Conservation (phyloP, 2,329 filamentous ascomycete genomes). For the Neonectria hederae region DNA sequence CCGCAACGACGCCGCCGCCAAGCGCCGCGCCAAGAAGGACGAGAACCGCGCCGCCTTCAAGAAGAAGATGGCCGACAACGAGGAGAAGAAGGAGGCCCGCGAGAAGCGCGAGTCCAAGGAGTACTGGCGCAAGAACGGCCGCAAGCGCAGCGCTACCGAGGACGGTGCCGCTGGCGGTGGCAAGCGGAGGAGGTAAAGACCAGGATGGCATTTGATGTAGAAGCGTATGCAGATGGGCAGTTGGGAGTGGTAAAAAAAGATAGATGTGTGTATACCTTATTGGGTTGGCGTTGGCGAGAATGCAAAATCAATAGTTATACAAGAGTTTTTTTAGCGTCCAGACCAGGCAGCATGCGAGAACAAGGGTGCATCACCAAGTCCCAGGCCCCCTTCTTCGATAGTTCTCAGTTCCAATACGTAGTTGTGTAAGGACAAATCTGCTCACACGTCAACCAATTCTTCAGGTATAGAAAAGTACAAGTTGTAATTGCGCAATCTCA, state of each 20-base stretch:
- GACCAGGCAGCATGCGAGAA: not conserved
- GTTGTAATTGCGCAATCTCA: slow-evolving; percentile 37
- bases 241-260: slow-evolving; percentile 25
- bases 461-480: slow-evolving; percentile 21
- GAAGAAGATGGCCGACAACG: slow-evolving; percentile 82
- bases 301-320: slow-evolving; percentile 20
- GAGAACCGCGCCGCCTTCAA: slow-evolving; percentile 82
- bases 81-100: slow-evolving; percentile 84
- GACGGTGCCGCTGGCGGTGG: slow-evolving; percentile 48
- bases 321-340: not conserved
- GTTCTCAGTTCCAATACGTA: not conserved
- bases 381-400: too few species aligned
- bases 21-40: slow-evolving; percentile 86
- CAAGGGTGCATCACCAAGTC: too few species aligned
- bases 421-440: too few species aligned
- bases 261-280: slow-evolving; percentile 34
- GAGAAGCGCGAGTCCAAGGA: slow-evolving; percentile 94
- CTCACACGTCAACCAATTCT: not conserved
- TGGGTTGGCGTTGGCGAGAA: slow-evolving; percentile 39
- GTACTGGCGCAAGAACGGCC: slow-evolving; percentile 91
- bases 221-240: not conserved
- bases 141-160: slow-evolving; percentile 64
- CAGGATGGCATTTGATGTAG: not conserved
- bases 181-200: slow-evolving; percentile 46
- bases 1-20: slow-evolving; percentile 88